phyloP scores from a whole-genome alignment of 768 basidiomycete genomes.

The Collybiopsis confluens region DNA sequence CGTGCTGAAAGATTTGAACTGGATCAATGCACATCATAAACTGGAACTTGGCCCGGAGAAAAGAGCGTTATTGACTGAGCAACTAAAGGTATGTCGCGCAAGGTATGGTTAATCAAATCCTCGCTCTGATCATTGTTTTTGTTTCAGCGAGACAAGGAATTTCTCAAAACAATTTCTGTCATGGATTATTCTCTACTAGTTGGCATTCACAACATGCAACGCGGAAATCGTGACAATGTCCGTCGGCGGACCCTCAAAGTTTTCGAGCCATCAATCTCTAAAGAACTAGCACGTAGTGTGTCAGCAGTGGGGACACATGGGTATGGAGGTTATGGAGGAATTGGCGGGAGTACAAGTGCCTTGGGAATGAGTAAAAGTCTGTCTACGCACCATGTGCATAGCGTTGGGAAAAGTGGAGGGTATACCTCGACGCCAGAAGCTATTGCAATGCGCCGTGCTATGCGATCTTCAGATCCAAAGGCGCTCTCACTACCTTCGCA shows the following conservation, averaged over 20 bases:
- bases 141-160: conserved; percentile 72
- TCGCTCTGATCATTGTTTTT: not conserved
- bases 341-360: conserved; percentile 3
- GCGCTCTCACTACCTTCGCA: conserved; percentile 50
- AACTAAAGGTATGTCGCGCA: conserved; percentile 44
- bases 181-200: conserved; percentile 98
- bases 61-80: conserved; percentile 84
- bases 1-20: conserved; percentile 94
- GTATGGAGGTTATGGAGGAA: not conserved
- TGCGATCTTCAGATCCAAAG: conserved; percentile 79
- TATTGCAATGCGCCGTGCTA: conserved; percentile 79
- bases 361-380: conserved; percentile 2
- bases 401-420: conserved; percentile 35
- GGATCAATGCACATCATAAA: conserved; percentile 75
- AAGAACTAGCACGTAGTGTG: not conserved
- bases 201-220: conserved; percentile 86
- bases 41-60: conserved; percentile 97
- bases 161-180: conserved; percentile 76
- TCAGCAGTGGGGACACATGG: conserved; percentile 38
- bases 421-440: conserved; percentile 60
- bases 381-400: conserved; percentile 1
- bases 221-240: conserved; percentile 91
- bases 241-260: conserved; percentile 88
- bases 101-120: not conserved
- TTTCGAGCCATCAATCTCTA: conserved; percentile 46